Evolutionary conservation across 208 protist species (phyloP).

Genomic region (Polymyxa betae): DNA sequence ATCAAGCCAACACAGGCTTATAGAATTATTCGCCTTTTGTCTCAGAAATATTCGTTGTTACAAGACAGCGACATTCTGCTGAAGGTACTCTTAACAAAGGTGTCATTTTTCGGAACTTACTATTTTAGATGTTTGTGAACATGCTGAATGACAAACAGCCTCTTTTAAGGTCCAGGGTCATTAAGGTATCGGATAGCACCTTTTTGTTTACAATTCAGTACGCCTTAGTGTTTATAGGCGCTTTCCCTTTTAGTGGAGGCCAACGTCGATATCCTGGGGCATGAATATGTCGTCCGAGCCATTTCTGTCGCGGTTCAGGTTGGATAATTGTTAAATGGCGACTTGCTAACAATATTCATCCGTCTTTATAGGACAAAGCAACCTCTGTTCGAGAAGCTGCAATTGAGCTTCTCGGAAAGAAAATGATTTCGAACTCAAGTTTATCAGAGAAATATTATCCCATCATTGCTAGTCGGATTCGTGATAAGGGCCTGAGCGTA

Average conservation of each 20-base stretch:
- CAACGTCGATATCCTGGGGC: neutral
- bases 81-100: neutral
- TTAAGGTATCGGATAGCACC: neutral
- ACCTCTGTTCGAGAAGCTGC: constrained; percentile 35
- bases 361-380: neutral
- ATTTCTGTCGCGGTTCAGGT: constrained; percentile 24
- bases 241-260: neutral
- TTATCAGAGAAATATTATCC: constrained; percentile 28
- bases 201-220: neutral
- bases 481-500: constrained; percentile 49
- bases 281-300: neutral
- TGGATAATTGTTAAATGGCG: too few relatives aligned
- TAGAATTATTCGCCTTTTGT: neutral
- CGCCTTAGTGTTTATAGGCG: neutral
- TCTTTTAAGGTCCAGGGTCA: neutral
- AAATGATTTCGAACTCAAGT: neutral
- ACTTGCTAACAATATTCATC: too few relatives aligned
- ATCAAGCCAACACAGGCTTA: neutral
- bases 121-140: neutral
- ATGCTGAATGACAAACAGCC: neutral
- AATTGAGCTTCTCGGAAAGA: constrained; percentile 46
- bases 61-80: neutral
- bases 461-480: neutral
- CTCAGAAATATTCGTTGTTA: neutral
- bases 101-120: neutral